Evolutionary conservation across 2,329 filamentous ascomycete species (phyloP), one percentile per base, ranked within the genome.

Genomic region (Colletotrichum godetiae): DNA sequence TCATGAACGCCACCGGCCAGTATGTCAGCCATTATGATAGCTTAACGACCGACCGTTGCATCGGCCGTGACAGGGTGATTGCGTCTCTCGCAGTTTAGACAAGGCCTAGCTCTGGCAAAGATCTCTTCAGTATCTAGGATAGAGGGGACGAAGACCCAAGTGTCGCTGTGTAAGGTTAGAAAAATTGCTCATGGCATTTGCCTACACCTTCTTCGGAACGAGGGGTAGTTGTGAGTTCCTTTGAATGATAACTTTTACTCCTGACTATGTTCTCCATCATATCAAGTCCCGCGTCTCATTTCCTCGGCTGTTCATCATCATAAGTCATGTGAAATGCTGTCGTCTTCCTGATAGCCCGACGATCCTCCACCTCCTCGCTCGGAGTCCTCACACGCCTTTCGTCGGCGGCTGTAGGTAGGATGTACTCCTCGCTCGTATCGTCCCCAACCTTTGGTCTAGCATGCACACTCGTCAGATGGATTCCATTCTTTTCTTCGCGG

Each of bases 271-370:
- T 11, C 46, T 52, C 42, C 8, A n/a, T 11, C 6, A 24, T 4
- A 19, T 12, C 5, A 31, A n/a, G 29, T 24, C 24, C 22, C 22
- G n/a, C 10, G 2, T 22, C 24, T 65, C 37, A 73, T 7, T 10
- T 15, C 12, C 37, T 60, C 19, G 35, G 13, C 5, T 22, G 13
- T 24, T 56, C 56, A 11, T 75, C 71, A 56, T 83, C 82, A 53
- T 82, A 82, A 15, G 78, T 82, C 22, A 84, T 76, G 49, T 80
- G 79, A 70, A 83, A 84, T 35, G 80, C 76, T 22, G 79, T 82
- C 31, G 81, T 82, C 74, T 83, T 84, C 13, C 81, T 76, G 67
- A 84, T 82, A 12, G 77, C 77, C 33, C 78, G 75, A 8, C 66
- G 68, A 33, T 77, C 69, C 42, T 78, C 73, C 5, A 73, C 59